Base-by-base conservation (phyloP, 2,329 filamentous ascomycete genomes). In the Penicillium brasilianum region DNA sequence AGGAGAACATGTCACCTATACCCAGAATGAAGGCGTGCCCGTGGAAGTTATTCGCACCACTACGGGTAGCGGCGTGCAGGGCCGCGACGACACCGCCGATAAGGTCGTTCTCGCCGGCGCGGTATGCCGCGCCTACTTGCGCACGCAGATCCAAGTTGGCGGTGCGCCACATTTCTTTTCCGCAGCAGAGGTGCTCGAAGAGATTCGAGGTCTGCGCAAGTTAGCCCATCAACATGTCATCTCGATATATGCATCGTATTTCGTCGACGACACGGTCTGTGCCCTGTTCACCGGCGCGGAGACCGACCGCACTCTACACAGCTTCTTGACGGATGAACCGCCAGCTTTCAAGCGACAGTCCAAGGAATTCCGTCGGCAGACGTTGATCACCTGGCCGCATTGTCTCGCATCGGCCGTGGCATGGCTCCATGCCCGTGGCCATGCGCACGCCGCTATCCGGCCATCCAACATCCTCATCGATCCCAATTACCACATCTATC, bases 391-490 rank as follows among this genome's bases (percentile, higher is more conserved):
- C 56, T 82, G 80, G 80, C 78, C 79, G 16, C 79, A 82, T 63
- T 82, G 80, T 64, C 73, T 89, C 9, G 78, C 81, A 1, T 84
- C 85, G 64, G 84, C 83, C 1, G 64, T 88, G 20, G 80, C 84
- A 7, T 86, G 82, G 67, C 74, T 88, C 1, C 86, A 88, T 68
- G 78, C 80, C 10, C 82, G 82, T 32, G 84, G 83, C 2, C 80
- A 83, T 30, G 77, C 77, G 13, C 86, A 89, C 67, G 82, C 83
- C 28, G 80, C 81, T 1, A 87, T 88, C 60, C 79, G 83, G 16
- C 87, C 86, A 1, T 86, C 84, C 2, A 88, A 87, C 62, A 83
- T 89, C 44, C 76, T 87, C 36, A 77, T 89, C 58, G 83, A 87
- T 61, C 76, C 80, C n/a, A 75, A 80, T 32, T 86, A 85, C 64